Base-by-base conservation (phyloP, 169 alveolate genomes). In the Theileria annulata region DNA sequence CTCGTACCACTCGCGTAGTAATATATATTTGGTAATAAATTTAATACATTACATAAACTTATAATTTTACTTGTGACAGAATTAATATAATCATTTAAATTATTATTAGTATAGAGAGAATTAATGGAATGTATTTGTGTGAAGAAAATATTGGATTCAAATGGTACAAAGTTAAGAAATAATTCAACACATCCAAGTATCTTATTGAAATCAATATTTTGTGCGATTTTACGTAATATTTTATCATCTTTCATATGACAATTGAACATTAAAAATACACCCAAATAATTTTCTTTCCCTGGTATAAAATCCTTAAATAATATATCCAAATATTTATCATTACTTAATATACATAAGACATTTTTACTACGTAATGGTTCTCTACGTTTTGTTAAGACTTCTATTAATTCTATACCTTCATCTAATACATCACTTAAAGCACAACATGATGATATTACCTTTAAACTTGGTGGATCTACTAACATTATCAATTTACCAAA, bases 361-460 rank as follows among this genome's bases (percentile, higher is more conserved):
- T 79, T 88, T 79, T 79, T 91, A 42, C 74, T 82, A 60, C 69
- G 71, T 71, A 92, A 63, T n/a, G 93, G 92, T 62, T 85, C 90
- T 54, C 96, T 42, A 75, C 77, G 80, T 48, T 90, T 74, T 15
- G 84, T 70, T 23, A 92, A 54, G 49, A 87, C 79, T 75, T 92
- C 96, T 8, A 92, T 88, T 28, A 91, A 85, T 23, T 91, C 92
- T 4, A 92, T 95, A 19, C 96, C 96, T 48, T 84, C 89, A 79
- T 92, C 96, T 64, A 92, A 42, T 13, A 92, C 75, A 37, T 92
- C 95, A 47, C 92, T 91, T 30, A 89, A 71, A 13, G 87, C 56
- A 71, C 96, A 92, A 49, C 94, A 88, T 63, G 95, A 83, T n/a
- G 96, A 92, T 15, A 92, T 63, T 5, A 92, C 72, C 71, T 80